phyloP scores from a whole-genome alignment of 345 rosid genomes.

The Gossypium ekmanianum region DNA sequence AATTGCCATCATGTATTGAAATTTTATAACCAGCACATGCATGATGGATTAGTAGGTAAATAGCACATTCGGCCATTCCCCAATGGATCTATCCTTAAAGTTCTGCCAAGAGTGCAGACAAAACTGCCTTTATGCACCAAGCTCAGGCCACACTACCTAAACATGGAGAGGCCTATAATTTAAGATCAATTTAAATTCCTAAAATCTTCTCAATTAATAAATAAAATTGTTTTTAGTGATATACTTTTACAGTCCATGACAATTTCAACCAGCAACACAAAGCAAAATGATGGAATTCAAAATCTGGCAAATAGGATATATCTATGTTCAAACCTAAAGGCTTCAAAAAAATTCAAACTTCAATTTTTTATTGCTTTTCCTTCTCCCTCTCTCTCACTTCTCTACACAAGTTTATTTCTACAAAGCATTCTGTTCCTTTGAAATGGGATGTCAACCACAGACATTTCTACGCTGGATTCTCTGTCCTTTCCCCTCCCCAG shows the following conservation, averaged over 20 bases:
- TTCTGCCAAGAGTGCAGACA: background rate
- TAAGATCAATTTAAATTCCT: background rate
- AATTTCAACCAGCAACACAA: background rate
- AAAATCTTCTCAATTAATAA: background rate
- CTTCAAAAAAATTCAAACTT: background rate
- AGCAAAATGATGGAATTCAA: background rate
- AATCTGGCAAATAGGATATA: background rate
- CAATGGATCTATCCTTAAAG: constrained; percentile 2
- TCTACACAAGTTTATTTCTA: background rate
- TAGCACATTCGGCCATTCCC: background rate
- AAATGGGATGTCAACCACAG: background rate
- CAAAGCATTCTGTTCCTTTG: background rate
- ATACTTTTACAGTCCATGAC: background rate
- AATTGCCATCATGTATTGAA: background rate
- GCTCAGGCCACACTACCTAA: background rate
- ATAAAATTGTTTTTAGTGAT: background rate
- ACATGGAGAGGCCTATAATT: background rate
- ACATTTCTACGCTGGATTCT: background rate
- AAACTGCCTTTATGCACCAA: background rate
- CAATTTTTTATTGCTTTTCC: background rate
- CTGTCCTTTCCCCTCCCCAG: background rate
- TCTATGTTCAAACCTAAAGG: background rate
- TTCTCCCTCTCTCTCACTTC: background rate
- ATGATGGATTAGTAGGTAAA: background rate
- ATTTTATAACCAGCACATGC: background rate